phyloP scores from a whole-genome alignment of 208 protist species.

The Naegleria lovaniensis region DNA sequence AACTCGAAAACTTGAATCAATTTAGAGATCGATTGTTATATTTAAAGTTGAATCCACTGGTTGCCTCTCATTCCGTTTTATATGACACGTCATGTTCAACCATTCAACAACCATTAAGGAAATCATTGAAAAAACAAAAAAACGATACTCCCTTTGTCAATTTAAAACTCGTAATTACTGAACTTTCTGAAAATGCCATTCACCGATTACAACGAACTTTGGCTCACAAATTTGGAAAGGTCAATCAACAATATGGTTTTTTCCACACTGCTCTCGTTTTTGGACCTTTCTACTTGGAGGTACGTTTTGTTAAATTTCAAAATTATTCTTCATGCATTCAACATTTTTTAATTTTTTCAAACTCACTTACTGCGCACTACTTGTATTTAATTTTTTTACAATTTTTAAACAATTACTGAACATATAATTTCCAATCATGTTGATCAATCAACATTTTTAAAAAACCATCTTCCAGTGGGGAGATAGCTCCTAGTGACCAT shows the following conservation, averaged over 20 bases:
- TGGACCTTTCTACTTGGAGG: not conserved
- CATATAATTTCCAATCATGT: no score
- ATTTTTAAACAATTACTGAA: no score
- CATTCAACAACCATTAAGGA: not conserved
- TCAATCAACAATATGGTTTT: not conserved
- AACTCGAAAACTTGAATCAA: not conserved
- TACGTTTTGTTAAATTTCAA: no score
- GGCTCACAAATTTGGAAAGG: not conserved
- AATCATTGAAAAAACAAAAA: not conserved
- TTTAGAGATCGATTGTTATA: not conserved
- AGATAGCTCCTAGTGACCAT: not conserved
- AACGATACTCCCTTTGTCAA: not conserved
- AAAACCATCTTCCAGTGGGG: not conserved
- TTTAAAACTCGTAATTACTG: not conserved
- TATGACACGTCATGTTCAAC: not conserved
- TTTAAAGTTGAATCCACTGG: not conserved
- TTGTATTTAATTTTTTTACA: no score
- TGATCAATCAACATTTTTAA: no score
- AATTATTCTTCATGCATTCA: no score
- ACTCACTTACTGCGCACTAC: no score
- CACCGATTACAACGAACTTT: not conserved
- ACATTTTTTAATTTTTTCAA: no score
- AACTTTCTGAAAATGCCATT: not conserved
- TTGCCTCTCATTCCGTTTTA: not conserved
- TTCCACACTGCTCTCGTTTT: not conserved